These are phyloP conservation scores for Aspergillus heteromorphus DNA, from an alignment of 495 filamentous ascomycete species.

Conservation along the genomic window DNA sequence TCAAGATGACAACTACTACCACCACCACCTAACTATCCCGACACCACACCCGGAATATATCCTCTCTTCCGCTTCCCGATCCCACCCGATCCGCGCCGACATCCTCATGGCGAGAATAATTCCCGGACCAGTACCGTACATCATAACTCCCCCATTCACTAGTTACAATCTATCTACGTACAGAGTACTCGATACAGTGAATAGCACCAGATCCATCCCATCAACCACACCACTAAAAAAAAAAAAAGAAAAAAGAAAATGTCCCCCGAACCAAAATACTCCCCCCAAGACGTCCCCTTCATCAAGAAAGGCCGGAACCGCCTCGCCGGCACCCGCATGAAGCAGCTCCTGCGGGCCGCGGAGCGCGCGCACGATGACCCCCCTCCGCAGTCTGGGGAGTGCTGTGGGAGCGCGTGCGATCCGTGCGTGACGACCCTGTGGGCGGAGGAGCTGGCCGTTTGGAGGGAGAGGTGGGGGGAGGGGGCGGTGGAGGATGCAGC, in stretches of 20 bases:
- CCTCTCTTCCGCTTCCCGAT: neutral
- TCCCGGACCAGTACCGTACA: neutral
- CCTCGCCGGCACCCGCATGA: constrained; percentile 29
- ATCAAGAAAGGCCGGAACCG: constrained; percentile 31
- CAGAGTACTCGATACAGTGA: too few species aligned
- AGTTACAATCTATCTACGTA: too few species aligned
- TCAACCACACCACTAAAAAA: neutral
- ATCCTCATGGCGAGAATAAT: too few species aligned
- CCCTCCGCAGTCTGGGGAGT: constrained; percentile 32
- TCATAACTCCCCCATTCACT: too few species aligned
- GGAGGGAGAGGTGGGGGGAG: constrained; percentile 38
- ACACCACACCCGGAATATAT: neutral
- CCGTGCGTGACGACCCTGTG: constrained; percentile 39
- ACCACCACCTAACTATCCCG: too few species aligned
- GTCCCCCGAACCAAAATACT: constrained; percentile 19
- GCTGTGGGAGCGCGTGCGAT: constrained; percentile 41
- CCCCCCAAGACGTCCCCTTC: constrained; percentile 19
- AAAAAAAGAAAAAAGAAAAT: constrained; percentile 3
- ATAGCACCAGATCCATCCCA: neutral
- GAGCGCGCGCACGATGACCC: constrained; percentile 30
- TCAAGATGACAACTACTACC: too few species aligned
- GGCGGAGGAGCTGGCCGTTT: constrained; percentile 34
- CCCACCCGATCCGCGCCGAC: neutral
- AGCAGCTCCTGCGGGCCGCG: constrained; percentile 35
- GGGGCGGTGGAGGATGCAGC: constrained; percentile 14